Evolutionary conservation across 2,329 filamentous ascomycete species (phyloP).

Genomic region (Aschersonia sp.): DNA sequence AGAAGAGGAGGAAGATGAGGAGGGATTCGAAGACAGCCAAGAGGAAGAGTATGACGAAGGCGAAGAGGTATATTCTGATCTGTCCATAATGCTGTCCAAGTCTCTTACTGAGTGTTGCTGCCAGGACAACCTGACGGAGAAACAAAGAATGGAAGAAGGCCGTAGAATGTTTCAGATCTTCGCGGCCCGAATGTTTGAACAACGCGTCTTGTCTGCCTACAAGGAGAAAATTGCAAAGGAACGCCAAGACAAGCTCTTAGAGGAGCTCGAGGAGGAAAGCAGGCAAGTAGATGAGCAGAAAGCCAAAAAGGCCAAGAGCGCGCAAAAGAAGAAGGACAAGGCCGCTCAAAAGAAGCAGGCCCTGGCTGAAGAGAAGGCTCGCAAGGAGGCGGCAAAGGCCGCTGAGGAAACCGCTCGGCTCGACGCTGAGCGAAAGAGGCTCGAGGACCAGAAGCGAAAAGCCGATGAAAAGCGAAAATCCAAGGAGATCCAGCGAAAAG

Average conservation of each 20-base stretch:
- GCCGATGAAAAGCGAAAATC: conserved; percentile 86
- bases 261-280: conserved; percentile 80
- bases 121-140: conserved; percentile 92
- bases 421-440: conserved; percentile 61
- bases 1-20: conserved; percentile 61
- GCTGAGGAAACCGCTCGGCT: conserved; percentile 68
- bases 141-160: conserved; percentile 97
- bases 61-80: conserved; percentile 52
- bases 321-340: conserved; percentile 91
- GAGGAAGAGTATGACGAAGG: conserved; percentile 55
- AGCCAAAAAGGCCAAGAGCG: conserved; percentile 86
- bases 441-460: conserved; percentile 66
- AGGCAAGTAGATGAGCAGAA: conserved; percentile 64
- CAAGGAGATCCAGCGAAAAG: conserved; percentile 78
- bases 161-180: conserved; percentile 99
- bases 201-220: conserved; percentile 91
- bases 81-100: conserved; percentile 22
- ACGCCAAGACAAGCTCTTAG: conserved; percentile 76
- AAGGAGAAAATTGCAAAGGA: conserved; percentile 92
- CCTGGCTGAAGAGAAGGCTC: conserved; percentile 80
- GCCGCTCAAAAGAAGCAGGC: conserved; percentile 77
- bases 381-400: conserved; percentile 75
- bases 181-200: conserved; percentile 97
- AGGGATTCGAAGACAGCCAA: conserved; percentile 50
- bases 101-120: conserved; percentile 29